Evolutionary conservation across 1,139 yeast species (phyloP).

Genomic region (Debaryomycetaceae sp.): DNA sequence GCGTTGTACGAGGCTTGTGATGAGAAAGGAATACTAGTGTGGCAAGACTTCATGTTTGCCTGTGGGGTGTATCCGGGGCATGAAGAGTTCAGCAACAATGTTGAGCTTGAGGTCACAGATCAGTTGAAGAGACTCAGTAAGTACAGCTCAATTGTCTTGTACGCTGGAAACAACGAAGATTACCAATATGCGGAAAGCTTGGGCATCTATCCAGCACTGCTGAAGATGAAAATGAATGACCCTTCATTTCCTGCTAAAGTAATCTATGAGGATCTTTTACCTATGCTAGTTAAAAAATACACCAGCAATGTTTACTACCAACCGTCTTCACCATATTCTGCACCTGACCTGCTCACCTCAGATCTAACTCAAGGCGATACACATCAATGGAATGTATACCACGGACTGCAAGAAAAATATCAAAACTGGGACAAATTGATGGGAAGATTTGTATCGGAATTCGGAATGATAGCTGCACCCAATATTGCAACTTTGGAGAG

Average conservation of each 20-base stretch:
- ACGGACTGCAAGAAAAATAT: constrained; percentile 40
- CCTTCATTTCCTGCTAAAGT: constrained; percentile 34
- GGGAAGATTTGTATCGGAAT: constrained; percentile 45
- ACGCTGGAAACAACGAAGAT: constrained; percentile 47
- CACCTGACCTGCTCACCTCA: constrained; percentile 18
- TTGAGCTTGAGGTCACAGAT: constrained; percentile 27
- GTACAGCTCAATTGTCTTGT: constrained; percentile 29
- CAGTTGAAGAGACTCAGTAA: constrained; percentile 38
- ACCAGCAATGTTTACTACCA: constrained; percentile 31
- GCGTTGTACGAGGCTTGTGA: constrained; percentile 43
- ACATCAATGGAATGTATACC: constrained; percentile 53
- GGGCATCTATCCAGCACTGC: neutral
- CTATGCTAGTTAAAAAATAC: constrained; percentile 20
- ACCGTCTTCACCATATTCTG: constrained; percentile 45
- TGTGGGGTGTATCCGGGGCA: constrained; percentile 47
- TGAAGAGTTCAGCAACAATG: constrained; percentile 23
- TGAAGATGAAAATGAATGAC: neutral
- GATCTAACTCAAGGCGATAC: constrained; percentile 40
- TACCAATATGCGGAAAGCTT: constrained; percentile 37
- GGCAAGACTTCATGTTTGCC: constrained; percentile 55
- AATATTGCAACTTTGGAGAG: constrained; percentile 21
- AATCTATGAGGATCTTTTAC: constrained; percentile 36
- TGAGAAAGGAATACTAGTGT: constrained; percentile 37
- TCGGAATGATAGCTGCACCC: constrained; percentile 46
- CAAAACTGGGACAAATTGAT: constrained; percentile 38